phyloP scores from a whole-genome alignment of 192 early-diverging fungal species.

The Phycomyces nitens region DNA sequence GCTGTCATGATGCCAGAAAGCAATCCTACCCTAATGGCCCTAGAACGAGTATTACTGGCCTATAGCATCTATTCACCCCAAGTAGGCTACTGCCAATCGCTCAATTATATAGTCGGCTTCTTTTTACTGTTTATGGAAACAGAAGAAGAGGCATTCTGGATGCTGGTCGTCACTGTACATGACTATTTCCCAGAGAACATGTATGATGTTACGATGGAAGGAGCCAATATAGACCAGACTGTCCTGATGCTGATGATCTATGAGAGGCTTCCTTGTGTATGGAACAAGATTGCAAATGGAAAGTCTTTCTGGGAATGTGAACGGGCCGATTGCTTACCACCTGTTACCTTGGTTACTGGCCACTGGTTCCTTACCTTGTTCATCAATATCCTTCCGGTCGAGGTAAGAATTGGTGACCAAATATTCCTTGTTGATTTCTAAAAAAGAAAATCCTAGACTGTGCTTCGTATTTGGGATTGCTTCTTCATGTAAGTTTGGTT shows the following conservation, averaged over 20 bases:
- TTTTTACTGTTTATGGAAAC: constrained; percentile 68
- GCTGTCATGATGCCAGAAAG: constrained; percentile 35
- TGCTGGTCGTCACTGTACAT: constrained; percentile 70
- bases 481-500: constrained; percentile 43
- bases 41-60: constrained; percentile 66
- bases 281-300: constrained; percentile 43
- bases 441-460: too few species aligned
- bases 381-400: constrained; percentile 64
- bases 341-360: constrained; percentile 67
- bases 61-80: constrained; percentile 68
- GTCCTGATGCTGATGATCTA: constrained; percentile 54
- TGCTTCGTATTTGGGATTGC: constrained; percentile 60
- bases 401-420: constrained; percentile 15
- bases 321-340: constrained; percentile 50
- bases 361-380: constrained; percentile 80
- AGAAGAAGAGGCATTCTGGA: constrained; percentile 81
- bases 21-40: constrained; percentile 48
- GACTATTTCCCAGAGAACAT: constrained; percentile 70
- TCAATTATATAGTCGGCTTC: constrained; percentile 76
- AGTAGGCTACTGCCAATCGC: constrained; percentile 82
- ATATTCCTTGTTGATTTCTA: too few species aligned
- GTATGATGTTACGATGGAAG: constrained; percentile 73
- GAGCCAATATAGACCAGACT: constrained; percentile 68
- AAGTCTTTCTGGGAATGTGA: constrained; percentile 38
- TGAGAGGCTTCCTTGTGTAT: constrained; percentile 45